These are phyloP conservation scores for Plectosphaerella plurivora DNA, from an alignment of 2,329 filamentous ascomycete genomes.

Conservation along the genomic window DNA sequence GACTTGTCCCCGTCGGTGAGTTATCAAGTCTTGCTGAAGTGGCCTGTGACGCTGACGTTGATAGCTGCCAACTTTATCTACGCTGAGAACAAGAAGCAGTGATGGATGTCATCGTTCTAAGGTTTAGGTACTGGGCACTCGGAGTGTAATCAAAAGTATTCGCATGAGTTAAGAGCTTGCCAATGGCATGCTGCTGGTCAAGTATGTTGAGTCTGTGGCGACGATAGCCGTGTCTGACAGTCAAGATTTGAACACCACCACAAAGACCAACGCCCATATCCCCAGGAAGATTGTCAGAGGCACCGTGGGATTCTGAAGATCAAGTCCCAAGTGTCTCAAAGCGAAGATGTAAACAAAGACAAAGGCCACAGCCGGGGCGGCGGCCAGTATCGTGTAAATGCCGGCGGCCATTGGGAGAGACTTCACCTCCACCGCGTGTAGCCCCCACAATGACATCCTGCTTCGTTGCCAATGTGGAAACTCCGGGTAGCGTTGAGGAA, in stretches of 20 bases:
- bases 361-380: background rate
- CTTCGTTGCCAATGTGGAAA: background rate
- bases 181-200: too few relatives aligned
- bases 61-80: constrained; percentile 39
- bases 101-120: constrained; percentile 1
- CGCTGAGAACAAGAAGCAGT: constrained; percentile 32
- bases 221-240: too few relatives aligned
- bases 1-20: constrained; percentile 34
- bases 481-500: background rate
- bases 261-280: too few relatives aligned
- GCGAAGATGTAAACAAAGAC: background rate
- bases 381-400: background rate
- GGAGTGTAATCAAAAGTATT: too few relatives aligned
- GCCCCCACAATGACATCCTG: background rate
- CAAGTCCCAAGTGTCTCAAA: background rate
- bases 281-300: background rate
- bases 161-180: too few relatives aligned
- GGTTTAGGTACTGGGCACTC: too few relatives aligned
- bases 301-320: background rate
- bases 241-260: too few relatives aligned
- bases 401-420: background rate
- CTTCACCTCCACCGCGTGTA: background rate
- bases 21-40: constrained; percentile 1
- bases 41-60: constrained; percentile 1
- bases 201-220: too few relatives aligned